Conservation (phyloP, 2,329 filamentous ascomycete species). For the Ciborinia camelliae region DNA sequence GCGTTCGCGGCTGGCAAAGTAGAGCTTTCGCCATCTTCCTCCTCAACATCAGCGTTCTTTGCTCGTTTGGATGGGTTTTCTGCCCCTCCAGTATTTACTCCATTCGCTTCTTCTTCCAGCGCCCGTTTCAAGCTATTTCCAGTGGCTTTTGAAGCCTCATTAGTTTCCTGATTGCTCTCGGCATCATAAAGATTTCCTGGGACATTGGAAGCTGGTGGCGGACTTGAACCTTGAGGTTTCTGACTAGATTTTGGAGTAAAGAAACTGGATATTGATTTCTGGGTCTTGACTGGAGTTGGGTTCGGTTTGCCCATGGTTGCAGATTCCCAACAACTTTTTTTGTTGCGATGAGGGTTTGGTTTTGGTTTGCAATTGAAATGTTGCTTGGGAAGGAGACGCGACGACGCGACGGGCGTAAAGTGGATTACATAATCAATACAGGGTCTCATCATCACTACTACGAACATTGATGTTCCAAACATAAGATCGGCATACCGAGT, state of each 20-base stretch:
- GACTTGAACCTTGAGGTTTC: slow-evolving; percentile 31
- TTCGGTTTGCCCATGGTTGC: slow-evolving; percentile 30
- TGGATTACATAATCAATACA: slow-evolving; percentile 9
- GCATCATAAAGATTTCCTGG: slow-evolving; percentile 31
- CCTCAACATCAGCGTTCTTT: slow-evolving; percentile 38
- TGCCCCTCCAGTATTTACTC: slow-evolving; percentile 42
- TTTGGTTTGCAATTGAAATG: neutral
- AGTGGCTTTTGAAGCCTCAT: slow-evolving; percentile 19
- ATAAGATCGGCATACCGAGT: too few species aligned
- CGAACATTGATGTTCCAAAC: too few species aligned
- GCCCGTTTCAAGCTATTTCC: slow-evolving; percentile 46
- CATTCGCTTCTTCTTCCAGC: slow-evolving; percentile 47
- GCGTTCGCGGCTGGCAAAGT: slow-evolving; percentile 43
- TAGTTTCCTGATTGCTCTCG: slow-evolving; percentile 31
- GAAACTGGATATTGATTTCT: slow-evolving; percentile 83
- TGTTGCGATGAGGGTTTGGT: neutral
- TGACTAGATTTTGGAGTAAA: slow-evolving; percentile 58
- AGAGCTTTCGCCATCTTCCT: slow-evolving; percentile 42
- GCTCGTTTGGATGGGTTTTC: slow-evolving; percentile 46
- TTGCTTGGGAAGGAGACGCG: slow-evolving; percentile 10
- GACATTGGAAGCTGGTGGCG: slow-evolving; percentile 29
- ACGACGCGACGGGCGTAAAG: slow-evolving; percentile 16
- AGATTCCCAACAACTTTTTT: neutral
- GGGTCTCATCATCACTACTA: neutral
- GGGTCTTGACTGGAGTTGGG: slow-evolving; percentile 46